Conservation (phyloP, 164 flowering plant genomes). For the Santalum album region DNA sequence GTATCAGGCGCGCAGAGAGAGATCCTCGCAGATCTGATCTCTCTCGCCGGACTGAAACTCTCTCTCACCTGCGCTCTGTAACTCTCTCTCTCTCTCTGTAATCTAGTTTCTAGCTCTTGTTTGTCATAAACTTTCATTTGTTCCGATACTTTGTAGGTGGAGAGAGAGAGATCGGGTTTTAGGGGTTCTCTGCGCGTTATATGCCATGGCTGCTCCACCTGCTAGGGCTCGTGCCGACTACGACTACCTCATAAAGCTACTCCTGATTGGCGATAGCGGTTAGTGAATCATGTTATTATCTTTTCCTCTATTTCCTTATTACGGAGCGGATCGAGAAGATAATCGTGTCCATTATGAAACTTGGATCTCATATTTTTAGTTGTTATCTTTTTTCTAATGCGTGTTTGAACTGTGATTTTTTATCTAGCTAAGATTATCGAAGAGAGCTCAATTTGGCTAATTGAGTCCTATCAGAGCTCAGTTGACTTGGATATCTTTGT, state of each 20-base stretch:
- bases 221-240: constrained; percentile 4
- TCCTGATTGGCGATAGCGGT: constrained; percentile 5
- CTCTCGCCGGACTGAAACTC: not conserved
- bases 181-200: not conserved
- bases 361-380: too few relatives aligned
- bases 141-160: not conserved
- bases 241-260: constrained; percentile 5
- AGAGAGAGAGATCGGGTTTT: not conserved
- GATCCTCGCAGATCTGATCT: constrained; percentile 1
- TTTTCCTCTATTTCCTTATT: too few relatives aligned
- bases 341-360: too few relatives aligned
- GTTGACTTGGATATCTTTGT: too few relatives aligned
- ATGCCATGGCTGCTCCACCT: constrained; percentile 4
- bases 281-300: too few relatives aligned
- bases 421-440: too few relatives aligned
- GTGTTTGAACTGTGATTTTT: too few relatives aligned
- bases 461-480: too few relatives aligned
- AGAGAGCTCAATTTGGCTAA: too few relatives aligned
- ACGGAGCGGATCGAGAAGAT: too few relatives aligned
- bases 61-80: not conserved
- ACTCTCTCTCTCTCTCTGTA: not conserved
- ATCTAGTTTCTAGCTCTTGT: not conserved
- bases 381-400: too few relatives aligned
- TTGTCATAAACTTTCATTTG: not conserved
- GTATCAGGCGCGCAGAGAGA: not conserved